Percentiles rank a stretch among this genome's conserved stretches.
phyloP scores from a whole-genome alignment of 441 rosid species.

The Aleurites moluccanus region DNA sequence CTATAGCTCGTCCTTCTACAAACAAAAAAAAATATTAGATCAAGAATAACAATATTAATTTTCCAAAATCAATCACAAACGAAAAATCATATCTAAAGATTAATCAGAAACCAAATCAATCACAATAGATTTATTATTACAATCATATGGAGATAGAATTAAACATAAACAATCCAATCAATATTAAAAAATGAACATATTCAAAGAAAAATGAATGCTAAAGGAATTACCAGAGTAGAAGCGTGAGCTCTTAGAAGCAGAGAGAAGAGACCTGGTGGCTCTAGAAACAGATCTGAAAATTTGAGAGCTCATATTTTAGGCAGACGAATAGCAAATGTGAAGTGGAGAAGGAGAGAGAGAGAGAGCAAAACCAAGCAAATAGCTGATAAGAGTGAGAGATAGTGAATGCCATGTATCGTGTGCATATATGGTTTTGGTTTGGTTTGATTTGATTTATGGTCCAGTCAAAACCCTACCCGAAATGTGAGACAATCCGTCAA shows the following conservation, averaged over 20 bases:
- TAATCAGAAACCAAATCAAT: not conserved
- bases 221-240: slow-evolving; percentile 61
- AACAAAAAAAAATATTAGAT: slow-evolving; percentile 1
- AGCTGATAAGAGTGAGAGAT: not conserved
- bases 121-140: not conserved
- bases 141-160: not conserved
- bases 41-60: not conserved
- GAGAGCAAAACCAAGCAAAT: slow-evolving; percentile 9
- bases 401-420: not conserved
- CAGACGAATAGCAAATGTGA: not conserved
- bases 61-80: not conserved
- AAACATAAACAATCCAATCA: not conserved
- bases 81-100: not conserved
- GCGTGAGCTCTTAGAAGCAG: slow-evolving; percentile 63
- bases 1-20: slow-evolving; percentile 70
- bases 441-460: not conserved
- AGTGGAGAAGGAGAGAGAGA: not conserved
- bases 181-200: no score
- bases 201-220: not conserved
- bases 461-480: slow-evolving; percentile 32
- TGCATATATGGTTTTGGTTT: not conserved
- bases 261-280: slow-evolving; percentile 70
- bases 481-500: slow-evolving; percentile 3
- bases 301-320: slow-evolving; percentile 72
- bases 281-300: slow-evolving; percentile 75